phyloP scores from a whole-genome alignment of 192 early-diverging fungal species.

The Backusella luteola region DNA sequence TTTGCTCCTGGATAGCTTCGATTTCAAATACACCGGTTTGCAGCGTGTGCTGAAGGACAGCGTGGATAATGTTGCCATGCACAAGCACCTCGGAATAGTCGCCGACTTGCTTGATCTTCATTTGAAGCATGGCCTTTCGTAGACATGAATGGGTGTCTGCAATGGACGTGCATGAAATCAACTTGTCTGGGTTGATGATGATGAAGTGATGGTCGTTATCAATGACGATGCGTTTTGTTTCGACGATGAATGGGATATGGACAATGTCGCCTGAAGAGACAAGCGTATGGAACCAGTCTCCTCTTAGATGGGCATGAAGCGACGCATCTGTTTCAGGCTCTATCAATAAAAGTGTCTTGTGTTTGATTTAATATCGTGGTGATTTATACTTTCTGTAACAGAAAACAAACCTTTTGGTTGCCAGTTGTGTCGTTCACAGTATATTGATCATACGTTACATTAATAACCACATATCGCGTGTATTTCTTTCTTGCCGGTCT shows the following conservation, averaged over 20 bases:
- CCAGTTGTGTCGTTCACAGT: not conserved
- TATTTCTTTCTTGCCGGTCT: constrained; percentile 1
- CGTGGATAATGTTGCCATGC: constrained; percentile 81
- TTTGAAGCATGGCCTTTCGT: constrained; percentile 75
- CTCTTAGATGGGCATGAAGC: constrained; percentile 49
- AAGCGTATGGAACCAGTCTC: constrained; percentile 64
- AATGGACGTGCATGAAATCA: constrained; percentile 75
- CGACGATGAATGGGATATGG: constrained; percentile 44
- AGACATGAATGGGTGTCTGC: constrained; percentile 76
- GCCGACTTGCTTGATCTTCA: constrained; percentile 48
- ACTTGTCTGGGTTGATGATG: constrained; percentile 77
- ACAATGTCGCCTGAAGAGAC: constrained; percentile 65
- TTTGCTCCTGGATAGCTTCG: constrained; percentile 39
- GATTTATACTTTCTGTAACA: not conserved
- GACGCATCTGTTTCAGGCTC: constrained; percentile 2
- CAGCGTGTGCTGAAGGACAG: constrained; percentile 72
- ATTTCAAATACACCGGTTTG: constrained; percentile 58
- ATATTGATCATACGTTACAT: not conserved
- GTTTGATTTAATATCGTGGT: not conserved
- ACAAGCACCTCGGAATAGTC: constrained; percentile 61
- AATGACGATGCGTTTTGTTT: constrained; percentile 44
- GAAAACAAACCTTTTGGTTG: not conserved
- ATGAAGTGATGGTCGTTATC: constrained; percentile 59
- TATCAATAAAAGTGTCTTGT: constrained; percentile 9
- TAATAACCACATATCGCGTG: constrained; percentile 8